Evolutionary conservation across 208 protist genomes (phyloP), one percentile per base, ranked within the genome.

Genomic region (Leishmania lainsoni): DNA sequence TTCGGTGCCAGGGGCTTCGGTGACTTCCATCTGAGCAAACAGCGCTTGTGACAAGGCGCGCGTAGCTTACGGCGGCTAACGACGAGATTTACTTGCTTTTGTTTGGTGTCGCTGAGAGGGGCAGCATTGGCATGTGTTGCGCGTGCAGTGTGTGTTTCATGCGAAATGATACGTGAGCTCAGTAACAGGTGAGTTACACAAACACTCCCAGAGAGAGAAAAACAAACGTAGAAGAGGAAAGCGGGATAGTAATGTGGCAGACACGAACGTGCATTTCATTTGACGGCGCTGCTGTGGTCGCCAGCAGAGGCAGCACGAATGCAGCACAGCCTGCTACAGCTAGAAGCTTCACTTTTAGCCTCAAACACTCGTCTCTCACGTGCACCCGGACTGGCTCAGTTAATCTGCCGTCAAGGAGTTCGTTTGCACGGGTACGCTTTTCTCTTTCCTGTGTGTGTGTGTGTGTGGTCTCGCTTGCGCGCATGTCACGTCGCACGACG

Each of bases 1-100:
- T 10, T 84, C 88, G 65, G 76, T 76, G 72, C 63, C 69, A 5
- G 61, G 52, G 20, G 72, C 76, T 26, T 49, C 70, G 9, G 65
- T 52, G 29, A 59, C 72, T 32, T 83, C 81, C 84, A 87, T 86
- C 52, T 63, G 73, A 81, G 58, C 58, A 74, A 52, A 71, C 65
- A 35, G 54, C 39, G 26, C 22, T 29, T 20, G 4, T 5, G 32
- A 52, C 10, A 8, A 45, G 61, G 16, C 42, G 76, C 49, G 42
- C 39, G 73, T 32, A 66, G 20, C 17, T 17, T 26, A 16, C 16
- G 54, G 73, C 32, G 56, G 39, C 54, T 59, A 48, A 61, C 26
- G 48, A 63, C 26, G 72, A 72, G 68, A 49, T 32, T 52, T 29
- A 51, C 42, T 49, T 72, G 17, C 20, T 72, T 72, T 72, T 5